Conservation (phyloP, 805 yeast genomes). For the Candida broadrunensis region DNA sequence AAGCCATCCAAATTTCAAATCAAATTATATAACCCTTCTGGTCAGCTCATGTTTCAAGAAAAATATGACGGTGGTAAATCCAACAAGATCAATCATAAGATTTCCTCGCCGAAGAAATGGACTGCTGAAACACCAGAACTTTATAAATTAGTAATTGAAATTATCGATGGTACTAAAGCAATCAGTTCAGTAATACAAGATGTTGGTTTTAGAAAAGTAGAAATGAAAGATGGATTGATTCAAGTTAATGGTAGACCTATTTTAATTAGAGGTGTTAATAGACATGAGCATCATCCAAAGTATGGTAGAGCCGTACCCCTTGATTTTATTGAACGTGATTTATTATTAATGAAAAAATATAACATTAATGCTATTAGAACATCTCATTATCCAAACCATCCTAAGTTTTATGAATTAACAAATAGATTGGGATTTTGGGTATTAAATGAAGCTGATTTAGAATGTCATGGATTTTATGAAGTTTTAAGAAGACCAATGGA, state of each 20-base stretch:
- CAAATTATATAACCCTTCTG: not conserved
- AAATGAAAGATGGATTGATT: slow-evolving; percentile 20
- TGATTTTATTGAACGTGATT: slow-evolving; percentile 27
- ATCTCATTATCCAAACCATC: slow-evolving; percentile 36
- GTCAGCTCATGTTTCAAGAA: not conserved
- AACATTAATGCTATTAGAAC: slow-evolving; percentile 34
- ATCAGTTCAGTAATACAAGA: slow-evolving; percentile 14
- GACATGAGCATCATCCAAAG: slow-evolving; percentile 33
- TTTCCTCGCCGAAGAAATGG: slow-evolving; percentile 25
- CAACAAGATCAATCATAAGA: not conserved
- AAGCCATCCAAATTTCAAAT: not conserved
- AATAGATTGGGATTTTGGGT: slow-evolving; percentile 32
- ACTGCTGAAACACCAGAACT: slow-evolving; percentile 31
- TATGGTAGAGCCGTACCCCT: slow-evolving; percentile 32
- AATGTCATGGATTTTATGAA: slow-evolving; percentile 31
- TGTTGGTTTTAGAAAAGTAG: slow-evolving; percentile 26
- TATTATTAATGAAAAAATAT: slow-evolving; percentile 28
- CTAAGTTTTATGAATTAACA: slow-evolving; percentile 25
- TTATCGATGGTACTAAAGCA: slow-evolving; percentile 6
- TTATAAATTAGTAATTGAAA: slow-evolving; percentile 14
- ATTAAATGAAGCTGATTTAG: slow-evolving; percentile 35
- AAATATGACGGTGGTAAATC: not conserved
- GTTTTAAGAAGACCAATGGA: slow-evolving; percentile 8
- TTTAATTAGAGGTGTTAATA: slow-evolving; percentile 29
- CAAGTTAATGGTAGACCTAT: slow-evolving; percentile 25